Base-by-base conservation (phyloP, 2,329 filamentous ascomycete species). In the Aureobasidium uvarum region DNA sequence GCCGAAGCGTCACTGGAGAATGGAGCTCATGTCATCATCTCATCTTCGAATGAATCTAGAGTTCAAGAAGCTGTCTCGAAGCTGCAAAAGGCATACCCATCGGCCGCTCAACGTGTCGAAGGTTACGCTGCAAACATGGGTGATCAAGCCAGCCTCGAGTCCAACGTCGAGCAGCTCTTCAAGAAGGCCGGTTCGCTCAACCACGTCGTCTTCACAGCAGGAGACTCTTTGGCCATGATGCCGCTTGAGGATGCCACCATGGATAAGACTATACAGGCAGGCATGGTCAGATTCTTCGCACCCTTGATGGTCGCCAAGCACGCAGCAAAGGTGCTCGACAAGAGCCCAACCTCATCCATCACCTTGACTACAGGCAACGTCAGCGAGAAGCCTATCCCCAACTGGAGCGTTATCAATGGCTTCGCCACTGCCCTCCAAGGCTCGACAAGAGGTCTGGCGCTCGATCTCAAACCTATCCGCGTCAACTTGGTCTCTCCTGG, bases 401-500 rank as follows among this genome's bases (percentile, higher is more conserved):
- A 81, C 25, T 87, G 83, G 83, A 75, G 76, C 4, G 75, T 85
- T 23, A 68, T 85, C 1, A 78, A 78, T 0, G 75, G 76, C 1
- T 83, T 81, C 62, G 81, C 79, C 0, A 80, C 82, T 0, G 86
- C 81, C 0, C 68, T 85, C 7, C 78, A 85, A 58, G 80, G 81
- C 3, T 78, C 89, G 72, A 78, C 80, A 2, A 78, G 83, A 1
- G 81, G 79, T 3, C 75, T 90, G 39, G 87, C 87, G 1, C 70
- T 89, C 38, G 87, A 90, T 70, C 71, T 91, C 64, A 81, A 81
- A 68, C 88, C 88, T 0, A 74, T 89, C 10, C 77, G 88, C 1
- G 86, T 89, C 31, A 90, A 90, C 71, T 71, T 82, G 0, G 84
- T 90, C 1, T 78, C 75, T 62, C 85, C 86, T 0, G 88, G 87